Percentiles rank a stretch among this genome's conserved stretches.
phyloP scores from a whole-genome alignment of 768 basidiomycete species.

The Russula sp. region DNA sequence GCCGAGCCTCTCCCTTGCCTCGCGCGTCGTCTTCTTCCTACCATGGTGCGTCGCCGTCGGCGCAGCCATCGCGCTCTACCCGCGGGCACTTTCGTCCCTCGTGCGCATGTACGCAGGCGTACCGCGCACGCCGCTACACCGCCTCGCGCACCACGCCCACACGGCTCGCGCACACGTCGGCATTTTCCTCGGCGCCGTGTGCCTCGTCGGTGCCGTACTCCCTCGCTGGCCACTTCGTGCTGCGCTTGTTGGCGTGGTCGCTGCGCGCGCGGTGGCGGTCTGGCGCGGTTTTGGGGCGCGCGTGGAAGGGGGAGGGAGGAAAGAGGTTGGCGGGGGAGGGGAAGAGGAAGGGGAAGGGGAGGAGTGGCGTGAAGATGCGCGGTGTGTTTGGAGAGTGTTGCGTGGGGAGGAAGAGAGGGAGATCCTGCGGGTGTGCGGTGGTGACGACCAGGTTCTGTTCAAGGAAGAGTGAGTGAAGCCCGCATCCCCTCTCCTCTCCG shows the following conservation, averaged over 20 bases:
- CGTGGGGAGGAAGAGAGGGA: slow-evolving; percentile 17
- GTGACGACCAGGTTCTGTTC: not conserved
- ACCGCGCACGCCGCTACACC: slow-evolving; percentile 11
- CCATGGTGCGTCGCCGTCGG: slow-evolving; percentile 19
- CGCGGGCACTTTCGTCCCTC: slow-evolving; percentile 2
- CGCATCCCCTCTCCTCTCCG: not conserved
- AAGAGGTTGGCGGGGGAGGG: not conserved
- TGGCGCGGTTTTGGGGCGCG: slow-evolving; percentile 3
- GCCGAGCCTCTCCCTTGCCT: not conserved
- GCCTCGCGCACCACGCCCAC: slow-evolving; percentile 21
- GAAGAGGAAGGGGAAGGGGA: not conserved
- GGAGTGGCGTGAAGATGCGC: slow-evolving; percentile 13
- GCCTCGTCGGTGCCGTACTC: not conserved
- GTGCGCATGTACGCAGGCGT: slow-evolving; percentile 6
- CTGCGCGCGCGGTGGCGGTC: not conserved
- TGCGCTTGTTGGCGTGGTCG: not conserved
- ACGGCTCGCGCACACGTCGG: slow-evolving; percentile 14
- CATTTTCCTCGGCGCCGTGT: slow-evolving; percentile 12
- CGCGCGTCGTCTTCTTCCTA: slow-evolving; percentile 15
- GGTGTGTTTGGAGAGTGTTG: slow-evolving; percentile 18
- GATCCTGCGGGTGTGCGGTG: slow-evolving; percentile 1
- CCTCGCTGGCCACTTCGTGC: not conserved
- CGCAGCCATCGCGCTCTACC: slow-evolving; percentile 9
- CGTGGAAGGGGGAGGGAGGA: not conserved
- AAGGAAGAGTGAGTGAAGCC: slow-evolving; percentile 5